Percentiles rank a stretch among this genome's conserved stretches.
phyloP scores from a whole-genome alignment of 164 flowering plant genomes.

The Euptelea pleiosperma region DNA sequence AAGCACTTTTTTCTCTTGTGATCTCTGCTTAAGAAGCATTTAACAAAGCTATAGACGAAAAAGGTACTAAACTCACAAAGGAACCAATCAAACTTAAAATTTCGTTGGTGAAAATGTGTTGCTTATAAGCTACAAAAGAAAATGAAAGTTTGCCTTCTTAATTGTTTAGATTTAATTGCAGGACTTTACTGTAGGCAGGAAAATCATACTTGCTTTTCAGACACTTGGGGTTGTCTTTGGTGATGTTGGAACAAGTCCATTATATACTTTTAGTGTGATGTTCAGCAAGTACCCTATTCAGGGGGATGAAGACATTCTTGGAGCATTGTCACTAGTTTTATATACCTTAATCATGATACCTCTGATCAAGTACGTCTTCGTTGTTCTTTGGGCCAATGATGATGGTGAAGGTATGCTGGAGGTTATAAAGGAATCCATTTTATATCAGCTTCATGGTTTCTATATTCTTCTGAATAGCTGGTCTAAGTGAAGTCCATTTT shows the following conservation, averaged over 20 bases:
- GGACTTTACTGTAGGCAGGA: constrained; percentile 75
- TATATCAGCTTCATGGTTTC: neutral
- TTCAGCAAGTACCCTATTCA: constrained; percentile 80
- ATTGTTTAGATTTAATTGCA: constrained; percentile 33
- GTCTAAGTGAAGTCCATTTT: neutral
- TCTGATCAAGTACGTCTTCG: constrained; percentile 80
- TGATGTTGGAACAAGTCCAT: constrained; percentile 98
- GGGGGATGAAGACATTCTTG: constrained; percentile 82
- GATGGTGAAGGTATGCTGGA: constrained; percentile 87
- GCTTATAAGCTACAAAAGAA: neutral
- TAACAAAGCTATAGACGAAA: neutral
- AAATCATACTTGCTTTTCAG: constrained; percentile 66
- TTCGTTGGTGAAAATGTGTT: neutral
- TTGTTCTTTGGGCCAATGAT: constrained; percentile 97
- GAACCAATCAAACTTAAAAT: neutral
- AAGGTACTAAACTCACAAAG: too few relatives aligned
- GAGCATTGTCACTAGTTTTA: constrained; percentile 85
- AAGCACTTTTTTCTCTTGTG: neutral
- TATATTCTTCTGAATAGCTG: neutral
- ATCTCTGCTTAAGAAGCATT: neutral
- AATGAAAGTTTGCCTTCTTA: constrained; percentile 14
- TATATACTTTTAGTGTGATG: constrained; percentile 96
- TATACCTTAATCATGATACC: constrained; percentile 90
- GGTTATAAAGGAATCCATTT: constrained; percentile 1
- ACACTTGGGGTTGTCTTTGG: constrained; percentile 97